These are phyloP conservation scores for Neoarthrinium moseri DNA, from an alignment of 2,329 filamentous ascomycete genomes.

Conservation along the genomic window DNA sequence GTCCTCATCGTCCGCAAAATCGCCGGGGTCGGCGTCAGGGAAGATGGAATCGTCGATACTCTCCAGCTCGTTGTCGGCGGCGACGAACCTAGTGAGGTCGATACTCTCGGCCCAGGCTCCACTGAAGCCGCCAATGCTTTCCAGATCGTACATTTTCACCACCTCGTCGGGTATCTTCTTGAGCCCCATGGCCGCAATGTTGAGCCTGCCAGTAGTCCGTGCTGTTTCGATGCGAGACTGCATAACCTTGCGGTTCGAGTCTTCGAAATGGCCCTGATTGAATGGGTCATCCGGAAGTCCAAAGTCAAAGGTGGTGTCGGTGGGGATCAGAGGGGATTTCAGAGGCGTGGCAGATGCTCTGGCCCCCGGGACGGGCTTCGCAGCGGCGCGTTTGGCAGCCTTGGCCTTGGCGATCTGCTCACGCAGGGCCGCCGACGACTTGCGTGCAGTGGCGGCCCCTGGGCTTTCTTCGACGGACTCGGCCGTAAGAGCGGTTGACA, in stretches of 20 bases:
- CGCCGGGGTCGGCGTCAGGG: constrained; percentile 64
- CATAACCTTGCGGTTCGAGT: constrained; percentile 64
- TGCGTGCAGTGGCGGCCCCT: constrained; percentile 37
- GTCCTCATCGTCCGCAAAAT: constrained; percentile 63
- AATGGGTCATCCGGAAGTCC: constrained; percentile 66
- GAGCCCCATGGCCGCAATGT: constrained; percentile 82
- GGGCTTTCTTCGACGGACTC: constrained; percentile 33
- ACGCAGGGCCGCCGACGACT: constrained; percentile 77
- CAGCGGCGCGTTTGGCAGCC: constrained; percentile 66
- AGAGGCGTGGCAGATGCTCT: constrained; percentile 12
- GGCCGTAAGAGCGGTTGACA: constrained; percentile 34
- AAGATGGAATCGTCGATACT: constrained; percentile 73
- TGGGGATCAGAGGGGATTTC: constrained; percentile 40
- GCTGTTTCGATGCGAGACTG: constrained; percentile 71
- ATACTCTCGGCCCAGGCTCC: constrained; percentile 89
- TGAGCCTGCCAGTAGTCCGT: constrained; percentile 76
- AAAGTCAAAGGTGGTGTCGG: constrained; percentile 55
- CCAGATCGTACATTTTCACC: constrained; percentile 84
- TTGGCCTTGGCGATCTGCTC: constrained; percentile 94
- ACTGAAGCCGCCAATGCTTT: constrained; percentile 60
- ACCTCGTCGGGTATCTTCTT: constrained; percentile 80
- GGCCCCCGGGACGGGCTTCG: constrained; percentile 30
- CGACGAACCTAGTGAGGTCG: constrained; percentile 79
- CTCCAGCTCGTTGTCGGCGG: constrained; percentile 86
- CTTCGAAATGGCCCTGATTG: constrained; percentile 60